These are phyloP conservation scores for Serpula lacrymans DNA, from an alignment of 768 basidiomycete species.

Conservation along the genomic window DNA sequence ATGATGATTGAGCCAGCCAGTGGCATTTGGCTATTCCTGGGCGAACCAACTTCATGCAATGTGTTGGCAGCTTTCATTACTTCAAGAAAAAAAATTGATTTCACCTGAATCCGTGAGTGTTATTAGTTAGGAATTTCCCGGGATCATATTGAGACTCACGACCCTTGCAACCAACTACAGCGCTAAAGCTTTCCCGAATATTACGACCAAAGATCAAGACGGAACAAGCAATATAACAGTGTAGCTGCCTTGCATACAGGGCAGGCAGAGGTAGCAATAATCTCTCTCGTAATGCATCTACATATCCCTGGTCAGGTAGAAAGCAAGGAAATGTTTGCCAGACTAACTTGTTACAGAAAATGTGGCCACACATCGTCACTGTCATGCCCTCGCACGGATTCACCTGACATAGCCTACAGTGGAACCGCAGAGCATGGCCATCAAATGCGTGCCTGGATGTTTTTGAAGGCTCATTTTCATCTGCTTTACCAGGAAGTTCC, in stretches of 20 bases:
- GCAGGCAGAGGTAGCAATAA: slow-evolving; percentile 45
- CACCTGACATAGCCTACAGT: slow-evolving; percentile 48
- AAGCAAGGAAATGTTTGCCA: slow-evolving; percentile 4
- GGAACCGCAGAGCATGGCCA: slow-evolving; percentile 28
- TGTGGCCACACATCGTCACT: slow-evolving; percentile 60
- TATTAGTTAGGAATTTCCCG: no score
- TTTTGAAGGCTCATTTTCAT: no score
- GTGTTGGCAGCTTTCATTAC: no score
- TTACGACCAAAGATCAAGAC: slow-evolving; percentile 36
- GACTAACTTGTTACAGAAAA: slow-evolving; percentile 55
- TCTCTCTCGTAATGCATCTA: slow-evolving; percentile 53
- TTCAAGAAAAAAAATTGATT: no score
- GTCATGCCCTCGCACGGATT: slow-evolving; percentile 52
- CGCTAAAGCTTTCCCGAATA: no score
- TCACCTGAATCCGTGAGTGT: no score
- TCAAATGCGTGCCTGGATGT: no score
- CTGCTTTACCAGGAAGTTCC: no score
- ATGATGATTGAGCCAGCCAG: no score
- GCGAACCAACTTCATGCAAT: no score
- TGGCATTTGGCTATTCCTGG: no score
- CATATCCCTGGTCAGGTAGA: background rate
- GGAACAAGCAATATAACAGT: slow-evolving; percentile 53
- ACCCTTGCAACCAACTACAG: slow-evolving; percentile 1
- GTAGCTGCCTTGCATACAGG: slow-evolving; percentile 51
- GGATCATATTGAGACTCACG: background rate